Percentiles rank a stretch among this genome's conserved stretches.
These are phyloP conservation scores for Skeletonema costatum DNA, from an alignment of 108 stramenopile genomes.

Conservation along the genomic window DNA sequence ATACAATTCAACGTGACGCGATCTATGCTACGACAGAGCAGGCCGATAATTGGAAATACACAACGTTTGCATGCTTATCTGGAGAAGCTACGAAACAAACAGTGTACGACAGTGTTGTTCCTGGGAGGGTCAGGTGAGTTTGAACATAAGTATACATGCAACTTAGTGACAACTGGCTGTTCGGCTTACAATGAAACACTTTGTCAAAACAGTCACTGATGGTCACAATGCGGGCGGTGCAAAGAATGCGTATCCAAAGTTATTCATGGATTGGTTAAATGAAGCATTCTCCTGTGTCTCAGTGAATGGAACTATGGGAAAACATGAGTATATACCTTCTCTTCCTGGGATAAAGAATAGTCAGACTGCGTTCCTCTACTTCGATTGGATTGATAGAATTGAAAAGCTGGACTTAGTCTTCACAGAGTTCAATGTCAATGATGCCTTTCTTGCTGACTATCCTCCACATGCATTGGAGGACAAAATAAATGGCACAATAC, in stretches of 20 bases:
- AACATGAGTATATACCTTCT: not conserved
- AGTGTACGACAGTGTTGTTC: slow-evolving; percentile 38
- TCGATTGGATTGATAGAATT: slow-evolving; percentile 1
- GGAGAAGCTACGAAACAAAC: slow-evolving; percentile 16
- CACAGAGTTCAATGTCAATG: slow-evolving; percentile 39
- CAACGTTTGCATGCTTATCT: slow-evolving; percentile 33
- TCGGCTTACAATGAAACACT: not conserved
- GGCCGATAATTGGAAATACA: slow-evolving; percentile 41
- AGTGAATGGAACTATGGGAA: slow-evolving; percentile 1
- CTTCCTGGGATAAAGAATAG: not conserved
- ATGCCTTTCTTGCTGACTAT: slow-evolving; percentile 19
- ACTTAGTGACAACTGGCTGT: not conserved
- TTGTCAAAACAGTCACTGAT: slow-evolving; percentile 9
- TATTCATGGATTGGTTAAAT: slow-evolving; percentile 47
- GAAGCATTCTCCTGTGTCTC: slow-evolving; percentile 13
- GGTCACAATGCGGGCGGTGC: slow-evolving; percentile 28
- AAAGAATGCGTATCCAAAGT: slow-evolving; percentile 23
- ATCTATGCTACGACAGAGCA: slow-evolving; percentile 33
- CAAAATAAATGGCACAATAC: not conserved
- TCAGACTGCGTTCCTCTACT: not conserved
- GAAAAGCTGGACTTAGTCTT: slow-evolving; percentile 34
- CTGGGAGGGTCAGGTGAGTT: slow-evolving; percentile 23
- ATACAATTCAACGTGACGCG: slow-evolving; percentile 25
- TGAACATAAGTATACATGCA: not conserved
- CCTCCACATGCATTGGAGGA: slow-evolving; percentile 42